Evolutionary conservation across 1,139 yeast genomes (phyloP), one percentile per base, ranked within the genome.

Genomic region (Saccharomyces hybrid): DNA sequence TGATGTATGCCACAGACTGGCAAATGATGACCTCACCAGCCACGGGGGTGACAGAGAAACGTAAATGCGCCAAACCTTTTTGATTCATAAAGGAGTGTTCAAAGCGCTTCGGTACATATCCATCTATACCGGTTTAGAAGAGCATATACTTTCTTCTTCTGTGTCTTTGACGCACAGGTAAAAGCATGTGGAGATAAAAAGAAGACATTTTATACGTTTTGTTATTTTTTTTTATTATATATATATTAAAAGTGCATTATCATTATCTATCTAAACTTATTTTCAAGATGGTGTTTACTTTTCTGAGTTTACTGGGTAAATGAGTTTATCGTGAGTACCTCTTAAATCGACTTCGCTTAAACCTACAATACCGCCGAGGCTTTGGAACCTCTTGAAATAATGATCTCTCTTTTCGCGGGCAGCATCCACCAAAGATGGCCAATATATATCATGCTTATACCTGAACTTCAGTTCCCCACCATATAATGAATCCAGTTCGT

Each of bases 1-100:
- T 85, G 57, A 84, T 95, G 93, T 86, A 84, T 63, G 96, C 99
- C 2, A 72, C 90, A 42, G 98, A 93, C 72, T 95, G 99, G 98
- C 91, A 90, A 71, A 87, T 90, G 9, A 93, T 95, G 98, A 79
- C 86, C 49, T 83, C 88, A 59, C 83, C 97, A 3, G 75, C 73
- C 47, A 82, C 90, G 3, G 97, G 97, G 1, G 79, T 78, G 23
- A 72, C 82, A 26, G 98, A 91, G 66, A 76, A 77, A 63, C 78
- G 99, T 57, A 95, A 95, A 70, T 89, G 96, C 72, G 99, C 99
- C 5, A 91, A 89, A 70, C 97, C 97, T 8, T 85, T 86, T 62
- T 75, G 64, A 38, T 51, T 27, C n/a, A n/a, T 13, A 47, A 29
- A 2, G 14, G 44, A 6, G n/a, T 41, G 6, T 38, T 0, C 13